phyloP scores from a whole-genome alignment of 148 eudicot genomes.

The Rhododendron kiyosumense region DNA sequence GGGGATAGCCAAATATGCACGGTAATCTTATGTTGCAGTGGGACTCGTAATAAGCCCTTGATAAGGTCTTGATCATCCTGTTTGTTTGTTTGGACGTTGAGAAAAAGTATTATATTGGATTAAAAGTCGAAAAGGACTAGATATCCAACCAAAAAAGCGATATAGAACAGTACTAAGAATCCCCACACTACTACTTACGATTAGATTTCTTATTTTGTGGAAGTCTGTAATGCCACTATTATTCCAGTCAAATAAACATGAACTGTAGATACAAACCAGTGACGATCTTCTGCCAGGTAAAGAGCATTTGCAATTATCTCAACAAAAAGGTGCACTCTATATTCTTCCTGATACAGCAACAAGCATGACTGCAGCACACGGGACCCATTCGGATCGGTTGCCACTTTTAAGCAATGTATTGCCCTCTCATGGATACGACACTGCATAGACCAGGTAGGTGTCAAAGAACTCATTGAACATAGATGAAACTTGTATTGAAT shows the following conservation, averaged over 20 bases:
- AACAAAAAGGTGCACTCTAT: slow-evolving; percentile 20
- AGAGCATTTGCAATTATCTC: slow-evolving; percentile 32
- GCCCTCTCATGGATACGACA: slow-evolving; percentile 27
- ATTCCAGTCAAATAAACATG: not conserved
- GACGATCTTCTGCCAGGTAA: slow-evolving; percentile 41
- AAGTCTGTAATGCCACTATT: not conserved
- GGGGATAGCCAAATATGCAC: not conserved
- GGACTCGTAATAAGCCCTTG: not conserved
- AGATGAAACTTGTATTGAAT: not conserved
- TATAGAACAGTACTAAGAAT: slow-evolving; percentile 14
- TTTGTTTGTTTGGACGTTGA: not conserved
- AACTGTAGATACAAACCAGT: slow-evolving; percentile 30
- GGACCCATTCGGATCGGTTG: slow-evolving; percentile 48
- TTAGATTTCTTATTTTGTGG: not conserved
- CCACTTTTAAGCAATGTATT: slow-evolving; percentile 19
- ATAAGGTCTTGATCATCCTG: too few species aligned
- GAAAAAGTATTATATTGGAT: not conserved
- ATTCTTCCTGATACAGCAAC: slow-evolving; percentile 31
- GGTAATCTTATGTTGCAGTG: not conserved
- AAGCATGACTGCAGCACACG: slow-evolving; percentile 49
- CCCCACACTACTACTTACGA: slow-evolving; percentile 4
- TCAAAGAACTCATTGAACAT: not conserved
- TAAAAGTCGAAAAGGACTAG: not conserved
- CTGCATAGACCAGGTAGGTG: slow-evolving; percentile 20
- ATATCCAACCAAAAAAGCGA: not conserved